phyloP scores from a whole-genome alignment of 768 basidiomycete genomes.

The Hydnomerulius pinastri region DNA sequence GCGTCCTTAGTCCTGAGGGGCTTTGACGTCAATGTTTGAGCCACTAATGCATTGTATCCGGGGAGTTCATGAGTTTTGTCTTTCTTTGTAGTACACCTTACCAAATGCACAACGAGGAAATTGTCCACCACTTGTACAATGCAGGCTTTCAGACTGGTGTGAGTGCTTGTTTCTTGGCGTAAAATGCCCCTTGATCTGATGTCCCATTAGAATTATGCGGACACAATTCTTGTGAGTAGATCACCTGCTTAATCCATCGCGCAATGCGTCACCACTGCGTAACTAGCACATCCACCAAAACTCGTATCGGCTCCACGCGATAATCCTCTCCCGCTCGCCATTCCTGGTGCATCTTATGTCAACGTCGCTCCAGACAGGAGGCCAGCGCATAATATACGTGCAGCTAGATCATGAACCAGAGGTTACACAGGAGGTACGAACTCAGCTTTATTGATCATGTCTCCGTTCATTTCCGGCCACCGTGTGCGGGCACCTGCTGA shows the following conservation, averaged over 20 bases:
- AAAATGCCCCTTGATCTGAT: slow-evolving; percentile 13
- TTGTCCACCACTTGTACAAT: slow-evolving; percentile 77
- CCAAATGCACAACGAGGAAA: slow-evolving; percentile 72
- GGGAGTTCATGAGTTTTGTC: slow-evolving; percentile 8
- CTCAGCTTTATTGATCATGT: slow-evolving; percentile 17
- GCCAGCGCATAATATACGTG: slow-evolving; percentile 71
- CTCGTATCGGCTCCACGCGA: slow-evolving; percentile 76
- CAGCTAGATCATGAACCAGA: slow-evolving; percentile 78
- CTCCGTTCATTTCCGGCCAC: slow-evolving; percentile 34
- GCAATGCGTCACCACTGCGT: slow-evolving; percentile 10
- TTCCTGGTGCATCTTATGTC: slow-evolving; percentile 88
- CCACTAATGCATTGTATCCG: slow-evolving; percentile 9
- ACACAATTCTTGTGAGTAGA: slow-evolving; percentile 69
- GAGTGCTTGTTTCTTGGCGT: slow-evolving; percentile 36
- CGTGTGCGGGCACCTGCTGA: slow-evolving; percentile 22
- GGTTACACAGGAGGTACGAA: slow-evolving; percentile 79
- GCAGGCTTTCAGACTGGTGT: slow-evolving; percentile 83
- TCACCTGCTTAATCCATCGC: slow-evolving; percentile 5
- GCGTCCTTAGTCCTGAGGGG: slow-evolving; percentile 5
- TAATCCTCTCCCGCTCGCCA: slow-evolving; percentile 86
- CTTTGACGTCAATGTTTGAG: slow-evolving; percentile 2
- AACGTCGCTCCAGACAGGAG: slow-evolving; percentile 66
- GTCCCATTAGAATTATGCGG: slow-evolving; percentile 70
- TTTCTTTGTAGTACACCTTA: slow-evolving; percentile 41
- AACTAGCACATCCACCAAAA: slow-evolving; percentile 72